These are phyloP conservation scores for Tolypocladium guangdongense DNA, from an alignment of 2,329 filamentous ascomycete genomes.

Conservation along the genomic window DNA sequence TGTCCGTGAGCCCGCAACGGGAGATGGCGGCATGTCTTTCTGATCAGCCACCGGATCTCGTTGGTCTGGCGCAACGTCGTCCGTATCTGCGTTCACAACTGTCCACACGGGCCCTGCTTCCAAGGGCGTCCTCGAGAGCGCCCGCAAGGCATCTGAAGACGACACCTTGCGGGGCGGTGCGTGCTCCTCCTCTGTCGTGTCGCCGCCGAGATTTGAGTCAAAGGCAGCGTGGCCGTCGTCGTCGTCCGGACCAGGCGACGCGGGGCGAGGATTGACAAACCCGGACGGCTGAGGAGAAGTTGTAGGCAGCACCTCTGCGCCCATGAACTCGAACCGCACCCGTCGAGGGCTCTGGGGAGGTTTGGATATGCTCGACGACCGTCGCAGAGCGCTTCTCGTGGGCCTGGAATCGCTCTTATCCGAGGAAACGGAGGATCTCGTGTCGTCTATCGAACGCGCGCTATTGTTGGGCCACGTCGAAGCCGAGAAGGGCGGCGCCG, in stretches of 20 bases:
- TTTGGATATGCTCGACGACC: conserved; percentile 40
- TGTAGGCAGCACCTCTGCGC: conserved; percentile 49
- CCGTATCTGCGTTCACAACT: conserved; percentile 28
- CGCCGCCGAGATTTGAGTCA: conserved; percentile 22
- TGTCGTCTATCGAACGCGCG: conserved; percentile 30
- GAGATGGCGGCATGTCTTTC: neutral
- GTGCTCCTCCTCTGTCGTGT: conserved; percentile 30
- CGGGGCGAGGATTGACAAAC: conserved; percentile 16
- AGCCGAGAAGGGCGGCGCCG: conserved; percentile 15
- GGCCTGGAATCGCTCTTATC: conserved; percentile 39
- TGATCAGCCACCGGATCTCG: neutral
- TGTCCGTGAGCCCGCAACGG: neutral
- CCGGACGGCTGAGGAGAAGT: conserved; percentile 37
- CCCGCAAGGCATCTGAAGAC: conserved; percentile 42
- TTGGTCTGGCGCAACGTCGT: conserved; percentile 10
- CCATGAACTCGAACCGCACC: conserved; percentile 52
- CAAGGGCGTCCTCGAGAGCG: conserved; percentile 38
- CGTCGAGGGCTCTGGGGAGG: conserved; percentile 44
- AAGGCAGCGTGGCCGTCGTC: conserved; percentile 15
- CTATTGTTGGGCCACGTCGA: conserved; percentile 23
- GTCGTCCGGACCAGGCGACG: conserved; percentile 13
- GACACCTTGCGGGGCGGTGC: conserved; percentile 41
- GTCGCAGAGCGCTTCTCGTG: conserved; percentile 46
- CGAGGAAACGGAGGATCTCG: conserved; percentile 39
- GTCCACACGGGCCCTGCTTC: conserved; percentile 42